Conservation (phyloP, 2,329 filamentous ascomycete species). For the Daldinia sp. region DNA sequence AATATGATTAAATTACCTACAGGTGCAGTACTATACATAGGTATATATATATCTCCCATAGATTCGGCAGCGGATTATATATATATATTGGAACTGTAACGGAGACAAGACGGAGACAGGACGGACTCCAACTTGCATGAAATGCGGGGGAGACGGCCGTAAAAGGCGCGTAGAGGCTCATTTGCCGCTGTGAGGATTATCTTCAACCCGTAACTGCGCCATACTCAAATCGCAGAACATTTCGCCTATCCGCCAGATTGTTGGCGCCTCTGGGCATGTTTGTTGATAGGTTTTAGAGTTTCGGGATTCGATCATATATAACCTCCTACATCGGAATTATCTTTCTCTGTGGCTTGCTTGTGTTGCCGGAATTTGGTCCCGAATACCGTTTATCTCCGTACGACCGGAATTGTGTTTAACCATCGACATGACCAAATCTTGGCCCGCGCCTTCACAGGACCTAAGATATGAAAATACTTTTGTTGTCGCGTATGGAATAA, state of each 20-base stretch:
- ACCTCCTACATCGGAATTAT: neutral
- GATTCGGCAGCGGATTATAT: neutral
- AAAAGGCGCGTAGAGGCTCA: neutral
- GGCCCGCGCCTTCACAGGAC: neutral
- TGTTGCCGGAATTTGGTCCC: neutral
- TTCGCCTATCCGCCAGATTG: neutral
- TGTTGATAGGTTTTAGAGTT: neutral
- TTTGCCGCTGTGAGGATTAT: neutral
- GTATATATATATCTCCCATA: neutral
- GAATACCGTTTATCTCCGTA: neutral
- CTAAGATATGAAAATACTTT: no score
- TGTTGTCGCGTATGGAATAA: no score
- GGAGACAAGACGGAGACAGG: neutral
- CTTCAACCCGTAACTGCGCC: neutral
- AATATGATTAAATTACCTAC: neutral
- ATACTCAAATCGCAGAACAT: neutral
- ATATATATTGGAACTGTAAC: neutral
- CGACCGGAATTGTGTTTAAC: neutral
- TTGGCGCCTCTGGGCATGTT: no score
- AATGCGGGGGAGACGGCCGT: conserved; percentile 8
- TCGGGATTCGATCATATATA: neutral
- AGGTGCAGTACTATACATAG: neutral
- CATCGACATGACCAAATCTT: neutral
- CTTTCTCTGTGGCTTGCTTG: no score
- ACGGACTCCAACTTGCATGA: neutral